These are phyloP conservation scores for Coemansia sp. DNA, from an alignment of 192 early-diverging fungal genomes.

Conservation along the genomic window DNA sequence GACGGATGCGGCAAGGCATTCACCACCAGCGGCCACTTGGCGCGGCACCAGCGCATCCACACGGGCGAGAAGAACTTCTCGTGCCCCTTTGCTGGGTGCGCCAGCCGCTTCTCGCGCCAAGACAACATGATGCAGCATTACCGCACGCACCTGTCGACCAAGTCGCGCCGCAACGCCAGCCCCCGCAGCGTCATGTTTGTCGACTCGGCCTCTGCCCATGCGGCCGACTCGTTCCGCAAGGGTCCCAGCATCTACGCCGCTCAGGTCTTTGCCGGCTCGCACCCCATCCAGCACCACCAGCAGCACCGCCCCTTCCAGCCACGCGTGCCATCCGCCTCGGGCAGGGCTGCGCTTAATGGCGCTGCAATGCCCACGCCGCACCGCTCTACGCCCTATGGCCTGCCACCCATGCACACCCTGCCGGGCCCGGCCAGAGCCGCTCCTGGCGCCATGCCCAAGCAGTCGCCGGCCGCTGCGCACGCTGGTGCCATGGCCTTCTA, in stretches of 20 bases:
- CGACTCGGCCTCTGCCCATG: constrained; percentile 13
- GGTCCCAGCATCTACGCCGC: constrained; percentile 31
- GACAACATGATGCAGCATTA: constrained; percentile 92
- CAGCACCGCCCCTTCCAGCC: constrained; percentile 36
- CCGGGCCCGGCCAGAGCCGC: constrained; percentile 15
- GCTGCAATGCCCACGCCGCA: not conserved
- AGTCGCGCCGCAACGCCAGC: constrained; percentile 58
- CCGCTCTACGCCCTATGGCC: constrained; percentile 24
- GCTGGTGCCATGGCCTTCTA: constrained; percentile 43
- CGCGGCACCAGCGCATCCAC: constrained; percentile 81
- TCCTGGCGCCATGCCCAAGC: constrained; percentile 35
- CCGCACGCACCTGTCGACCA: constrained; percentile 76
- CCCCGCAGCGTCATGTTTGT: constrained; percentile 44
- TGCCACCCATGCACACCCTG: constrained; percentile 40
- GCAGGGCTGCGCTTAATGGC: constrained; percentile 15
- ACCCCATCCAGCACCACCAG: constrained; percentile 45
- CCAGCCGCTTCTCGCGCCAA: constrained; percentile 75
- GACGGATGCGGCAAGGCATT: constrained; percentile 75
- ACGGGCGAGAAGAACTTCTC: constrained; percentile 81
- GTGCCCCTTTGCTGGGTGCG: constrained; percentile 71
- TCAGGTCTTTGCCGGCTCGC: constrained; percentile 39
- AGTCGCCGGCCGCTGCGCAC: constrained; percentile 33
- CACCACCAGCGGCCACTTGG: constrained; percentile 83
- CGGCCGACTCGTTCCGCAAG: constrained; percentile 33
- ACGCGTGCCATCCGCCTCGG: constrained; percentile 15